A percentile compares a stretch with the other conserved stretches of the same genome.
These are phyloP conservation scores for Apostasia ramifera DNA, from an alignment of 106 monocot genomes.

Conservation along the genomic window DNA sequence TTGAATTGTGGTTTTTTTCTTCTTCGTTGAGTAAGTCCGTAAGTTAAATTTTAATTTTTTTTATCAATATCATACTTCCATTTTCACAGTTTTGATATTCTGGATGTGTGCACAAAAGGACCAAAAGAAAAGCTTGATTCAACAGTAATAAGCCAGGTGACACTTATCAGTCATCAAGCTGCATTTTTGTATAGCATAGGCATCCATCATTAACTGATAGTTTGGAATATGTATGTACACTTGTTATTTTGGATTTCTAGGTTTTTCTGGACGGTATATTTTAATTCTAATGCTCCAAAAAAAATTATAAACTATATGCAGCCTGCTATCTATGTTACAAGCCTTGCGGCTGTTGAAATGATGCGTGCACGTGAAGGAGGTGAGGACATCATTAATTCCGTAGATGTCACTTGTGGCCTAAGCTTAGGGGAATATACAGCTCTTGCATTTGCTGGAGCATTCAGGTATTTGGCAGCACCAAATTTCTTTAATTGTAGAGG, in stretches of 20 bases:
- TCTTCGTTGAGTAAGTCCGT: background rate
- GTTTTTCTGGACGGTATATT: background rate
- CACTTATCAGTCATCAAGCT: background rate
- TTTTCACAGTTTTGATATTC: constrained; percentile 56
- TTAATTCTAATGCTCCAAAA: background rate
- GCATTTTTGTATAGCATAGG: background rate
- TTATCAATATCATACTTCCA: too few relatives aligned
- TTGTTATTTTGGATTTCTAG: too few relatives aligned
- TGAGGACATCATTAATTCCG: constrained; percentile 72
- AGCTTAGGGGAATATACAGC: constrained; percentile 98
- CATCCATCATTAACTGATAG: background rate
- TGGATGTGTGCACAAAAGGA: constrained; percentile 86
- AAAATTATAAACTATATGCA: constrained; percentile 19
- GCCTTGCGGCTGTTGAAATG: constrained; percentile 89
- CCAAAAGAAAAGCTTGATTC: constrained; percentile 97
- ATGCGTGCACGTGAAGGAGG: constrained; percentile 77
- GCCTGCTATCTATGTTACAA: constrained; percentile 96
- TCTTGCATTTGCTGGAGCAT: constrained; percentile 94
- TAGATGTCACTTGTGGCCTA: constrained; percentile 95
- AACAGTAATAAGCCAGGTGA: constrained; percentile 93
- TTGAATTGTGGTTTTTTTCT: background rate
- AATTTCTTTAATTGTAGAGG: background rate
- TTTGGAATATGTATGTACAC: background rate
- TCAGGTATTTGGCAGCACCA: constrained; percentile 48
- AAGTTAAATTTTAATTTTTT: too few relatives aligned